A percentile compares a stretch with the other conserved stretches of the same genome.
phyloP scores from a whole-genome alignment of 148 eudicot species.

The Diospyros lotus region DNA sequence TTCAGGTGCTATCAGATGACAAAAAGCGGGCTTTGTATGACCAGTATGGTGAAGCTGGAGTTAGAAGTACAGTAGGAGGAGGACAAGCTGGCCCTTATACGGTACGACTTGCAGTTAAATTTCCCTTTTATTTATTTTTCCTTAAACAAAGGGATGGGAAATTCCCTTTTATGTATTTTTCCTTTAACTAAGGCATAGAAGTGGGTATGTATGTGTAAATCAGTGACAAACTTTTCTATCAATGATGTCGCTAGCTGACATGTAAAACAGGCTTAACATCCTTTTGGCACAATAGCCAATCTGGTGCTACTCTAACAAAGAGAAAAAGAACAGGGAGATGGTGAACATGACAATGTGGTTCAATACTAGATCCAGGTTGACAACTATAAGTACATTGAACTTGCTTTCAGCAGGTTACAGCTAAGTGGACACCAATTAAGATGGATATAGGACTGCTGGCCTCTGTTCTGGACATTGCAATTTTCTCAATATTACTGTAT shows the following conservation, averaged over 20 bases:
- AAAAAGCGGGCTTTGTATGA: constrained; percentile 93
- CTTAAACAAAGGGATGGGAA: background rate
- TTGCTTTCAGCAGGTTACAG: background rate
- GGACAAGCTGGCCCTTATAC: constrained; percentile 82
- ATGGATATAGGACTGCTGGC: background rate
- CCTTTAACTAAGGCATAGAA: background rate
- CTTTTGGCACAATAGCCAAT: background rate
- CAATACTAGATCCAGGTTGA: background rate
- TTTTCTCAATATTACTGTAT: background rate
- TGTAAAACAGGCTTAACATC: background rate
- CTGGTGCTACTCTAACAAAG: background rate
- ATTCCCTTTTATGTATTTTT: constrained; percentile 1
- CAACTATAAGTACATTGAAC: background rate
- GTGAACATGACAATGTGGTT: background rate
- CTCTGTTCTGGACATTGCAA: background rate
- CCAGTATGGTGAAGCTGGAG: constrained; percentile 97
- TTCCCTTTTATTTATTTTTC: background rate
- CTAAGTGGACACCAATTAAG: no score
- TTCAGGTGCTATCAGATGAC: constrained; percentile 99
- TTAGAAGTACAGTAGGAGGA: constrained; percentile 77
- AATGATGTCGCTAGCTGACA: background rate
- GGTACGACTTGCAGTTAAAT: constrained; percentile 39
- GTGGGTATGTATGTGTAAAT: background rate
- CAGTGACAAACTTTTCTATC: background rate
- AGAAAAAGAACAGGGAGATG: background rate